Conservation (phyloP, 768 basidiomycete genomes). For the Suillus subluteus region DNA sequence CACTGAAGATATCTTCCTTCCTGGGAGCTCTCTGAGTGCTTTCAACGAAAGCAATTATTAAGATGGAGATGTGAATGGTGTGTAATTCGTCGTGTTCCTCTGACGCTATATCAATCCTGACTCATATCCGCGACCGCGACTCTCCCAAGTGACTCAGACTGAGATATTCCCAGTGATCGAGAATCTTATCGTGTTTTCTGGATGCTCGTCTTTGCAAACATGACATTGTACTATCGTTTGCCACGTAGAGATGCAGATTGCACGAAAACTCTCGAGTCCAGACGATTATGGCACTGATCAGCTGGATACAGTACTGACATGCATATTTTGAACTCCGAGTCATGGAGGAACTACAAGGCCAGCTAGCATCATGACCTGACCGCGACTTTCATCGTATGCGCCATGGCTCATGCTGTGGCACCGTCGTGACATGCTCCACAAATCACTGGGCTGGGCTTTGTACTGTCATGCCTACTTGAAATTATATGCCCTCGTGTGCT, state of each 20-base stretch:
- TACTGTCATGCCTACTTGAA: neutral
- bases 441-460: neutral
- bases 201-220: neutral
- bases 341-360: slow-evolving; percentile 70
- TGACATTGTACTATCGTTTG: neutral
- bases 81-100: neutral
- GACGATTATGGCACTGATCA: slow-evolving; percentile 45
- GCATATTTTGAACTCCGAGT: slow-evolving; percentile 40
- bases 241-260: neutral
- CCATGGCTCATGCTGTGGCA: slow-evolving; percentile 2
- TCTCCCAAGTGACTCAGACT: neutral
- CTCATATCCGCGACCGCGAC: neutral
- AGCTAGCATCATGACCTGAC: slow-evolving; percentile 95
- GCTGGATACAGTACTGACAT: slow-evolving; percentile 57
- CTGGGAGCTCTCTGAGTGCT: neutral
- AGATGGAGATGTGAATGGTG: neutral
- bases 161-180: neutral
- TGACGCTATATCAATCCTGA: neutral
- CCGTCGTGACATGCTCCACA: neutral
- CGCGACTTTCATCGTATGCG: slow-evolving; percentile 89
- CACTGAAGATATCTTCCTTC: neutral
- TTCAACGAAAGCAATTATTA: neutral
- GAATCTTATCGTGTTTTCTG: neutral
- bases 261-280: neutral
- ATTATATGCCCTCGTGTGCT: neutral